Base-by-base conservation (phyloP, 2,329 filamentous ascomycete genomes). In the Xylaria sp. region DNA sequence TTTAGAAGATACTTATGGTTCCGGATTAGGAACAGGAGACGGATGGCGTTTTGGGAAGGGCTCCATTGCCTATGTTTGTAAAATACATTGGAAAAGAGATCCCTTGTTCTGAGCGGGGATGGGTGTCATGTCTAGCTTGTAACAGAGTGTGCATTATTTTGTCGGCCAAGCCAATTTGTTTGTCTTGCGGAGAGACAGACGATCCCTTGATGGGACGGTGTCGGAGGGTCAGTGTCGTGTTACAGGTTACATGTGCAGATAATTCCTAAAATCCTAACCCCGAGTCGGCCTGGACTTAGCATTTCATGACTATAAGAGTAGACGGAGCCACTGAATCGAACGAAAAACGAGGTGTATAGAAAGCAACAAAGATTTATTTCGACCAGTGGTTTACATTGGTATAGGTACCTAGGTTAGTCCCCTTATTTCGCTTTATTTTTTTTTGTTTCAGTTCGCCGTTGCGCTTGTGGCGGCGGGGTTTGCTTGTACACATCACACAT, bases 261-360 rank as follows among this genome's bases (percentile, higher is more conserved):
- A 68, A 70, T 50, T 47, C 64, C 71, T 73, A 74, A 68, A 58
- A 40, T 66, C 72, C 71, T 74, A 75, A 73, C 53, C 50, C 73
- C 72, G 72, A 69, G 23, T 27, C 32, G 5, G 21, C 54, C 21
- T 48, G 16, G 21, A 44, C 65, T 44, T 53, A 42, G 59, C 59
- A 35, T 63, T 53, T 16, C 10, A 23, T 57, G 18, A 23, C 8
- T 60, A 65, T 44, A 65, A 60, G 44, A 62, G 62, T 13, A 40
- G 32, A 58, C 23, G 13, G 32, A 27, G 25, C 32, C 27, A 47
- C 35, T 29, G 12, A 16, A 9, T 48, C 25, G 25, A 32, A 35
- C 25, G 21, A 4, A 16, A 42, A 42, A 50, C 3, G 18, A 48
- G 23, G 23, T 51, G 4, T 23, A 35, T 40, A 29, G 12, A 63